These are phyloP conservation scores for Apiotrichum laibachii DNA, from an alignment of 1,284 basidiomycete species.

Conservation along the genomic window DNA sequence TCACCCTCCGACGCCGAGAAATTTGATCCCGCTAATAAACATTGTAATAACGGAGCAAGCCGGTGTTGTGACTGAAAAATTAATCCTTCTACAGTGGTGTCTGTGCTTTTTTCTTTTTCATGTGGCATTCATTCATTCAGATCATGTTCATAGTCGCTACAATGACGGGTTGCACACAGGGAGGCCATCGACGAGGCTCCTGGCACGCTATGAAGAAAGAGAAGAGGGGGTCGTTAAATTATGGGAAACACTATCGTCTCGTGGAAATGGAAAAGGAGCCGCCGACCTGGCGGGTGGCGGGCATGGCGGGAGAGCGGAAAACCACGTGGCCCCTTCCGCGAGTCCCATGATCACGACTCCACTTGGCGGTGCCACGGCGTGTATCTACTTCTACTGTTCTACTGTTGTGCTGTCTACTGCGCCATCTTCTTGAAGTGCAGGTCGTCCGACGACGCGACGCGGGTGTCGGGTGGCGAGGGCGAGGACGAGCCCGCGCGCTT, in stretches of 20 bases:
- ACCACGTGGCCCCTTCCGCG: too few species aligned
- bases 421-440: neutral
- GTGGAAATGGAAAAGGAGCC: too few species aligned
- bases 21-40: conserved; percentile 4
- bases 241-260: too few species aligned
- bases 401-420: neutral
- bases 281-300: too few species aligned
- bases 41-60: neutral
- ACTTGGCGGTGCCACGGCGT: too few species aligned
- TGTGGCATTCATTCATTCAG: neutral
- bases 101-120: neutral
- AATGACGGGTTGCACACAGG: neutral
- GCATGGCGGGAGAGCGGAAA: too few species aligned
- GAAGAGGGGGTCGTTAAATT: too few species aligned
- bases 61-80: neutral
- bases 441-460: conserved; percentile 7
- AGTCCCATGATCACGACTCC: too few species aligned
- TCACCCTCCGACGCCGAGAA: neutral
- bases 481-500: neutral
- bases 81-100: too few species aligned
- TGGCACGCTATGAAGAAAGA: too few species aligned
- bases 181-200: neutral
- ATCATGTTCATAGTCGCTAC: neutral
- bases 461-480: conserved; percentile 9
- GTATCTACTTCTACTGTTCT: neutral